Base-by-base conservation (phyloP, 2,329 filamentous ascomycete species). In the Venturia nashicola region DNA sequence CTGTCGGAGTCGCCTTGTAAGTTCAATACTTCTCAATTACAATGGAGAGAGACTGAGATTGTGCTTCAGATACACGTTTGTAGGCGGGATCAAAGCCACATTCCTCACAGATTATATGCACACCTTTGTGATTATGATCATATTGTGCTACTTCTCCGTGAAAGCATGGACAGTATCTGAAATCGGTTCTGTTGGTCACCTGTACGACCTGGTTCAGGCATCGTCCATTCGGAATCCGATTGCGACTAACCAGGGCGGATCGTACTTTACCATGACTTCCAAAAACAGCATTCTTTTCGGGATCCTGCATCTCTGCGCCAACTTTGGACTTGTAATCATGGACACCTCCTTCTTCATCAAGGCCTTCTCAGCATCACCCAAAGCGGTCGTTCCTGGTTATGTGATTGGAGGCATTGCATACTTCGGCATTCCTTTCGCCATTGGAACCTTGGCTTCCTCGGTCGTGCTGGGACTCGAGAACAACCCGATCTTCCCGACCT, bases 241-340 rank as follows among this genome's bases (percentile, higher is more conserved):
- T 0, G 69, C 72, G 0, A 82, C 81, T 0, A 84, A 84, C 44
- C 71, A 81, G 20, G 70, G 76, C n/a, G 82, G 82, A 0, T 80
- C 79, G 0, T 83, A 81, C 65, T 67, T 85, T 61, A 84, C 83
- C 0, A 81, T 85, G 80, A 82, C 77, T 0, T 82, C 80, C 2
- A 79, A 81, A 61, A 65, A 63, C 34, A 79, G 75, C 3, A 80
- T 82, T 0, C 69, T 81, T 0, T 82, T 82, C 27, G 79, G 77
- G 0, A 81, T 82, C 4, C 71, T 81, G 1, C 79, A 80, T 61
- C 75, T 77, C 0, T 74, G 77, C 3, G 75, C 76, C 39, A 82
- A 82, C 61, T 82, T 82, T 61, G 80, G 80, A 0, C 72, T 81
- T 0, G 80, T 83, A 11, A 80, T 82, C 66, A 73, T 36, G 44